phyloP scores from a whole-genome alignment of 352 stramenopile genomes.

The Aphanomyces stellatus region DNA sequence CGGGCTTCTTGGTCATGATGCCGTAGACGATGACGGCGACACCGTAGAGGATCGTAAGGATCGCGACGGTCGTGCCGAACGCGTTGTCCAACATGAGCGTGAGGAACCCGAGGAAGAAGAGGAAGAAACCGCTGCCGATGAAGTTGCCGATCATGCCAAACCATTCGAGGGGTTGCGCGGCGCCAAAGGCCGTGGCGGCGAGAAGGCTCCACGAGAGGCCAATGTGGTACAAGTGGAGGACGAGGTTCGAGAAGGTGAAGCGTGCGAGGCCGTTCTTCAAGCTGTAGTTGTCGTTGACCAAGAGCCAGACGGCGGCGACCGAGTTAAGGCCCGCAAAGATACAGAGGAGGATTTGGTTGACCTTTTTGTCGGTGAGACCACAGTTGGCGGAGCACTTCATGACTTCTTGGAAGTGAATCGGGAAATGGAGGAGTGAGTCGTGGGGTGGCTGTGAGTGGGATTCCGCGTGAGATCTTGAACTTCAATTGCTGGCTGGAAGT shows the following conservation, averaged over 20 bases:
- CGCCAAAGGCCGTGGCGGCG: slow-evolving; percentile 4
- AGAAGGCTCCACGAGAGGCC: not conserved
- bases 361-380: slow-evolving; percentile 12
- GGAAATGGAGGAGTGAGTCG: not conserved
- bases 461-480: not conserved
- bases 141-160: slow-evolving; percentile 13
- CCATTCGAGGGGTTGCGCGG: slow-evolving; percentile 7
- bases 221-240: slow-evolving; percentile 18
- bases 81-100: slow-evolving; percentile 8
- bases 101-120: slow-evolving; percentile 19
- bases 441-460: not conserved
- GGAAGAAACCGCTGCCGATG: slow-evolving; percentile 12
- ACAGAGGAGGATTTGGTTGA: slow-evolving; percentile 11
- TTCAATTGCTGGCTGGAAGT: not conserved
- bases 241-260: not conserved
- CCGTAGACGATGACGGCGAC: slow-evolving; percentile 11
- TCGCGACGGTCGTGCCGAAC: slow-evolving; percentile 6
- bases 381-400: slow-evolving; percentile 4
- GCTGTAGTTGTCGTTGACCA: slow-evolving; percentile 10
- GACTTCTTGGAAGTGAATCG: not conserved
- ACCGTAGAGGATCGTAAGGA: slow-evolving; percentile 16
- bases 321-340: slow-evolving; percentile 12
- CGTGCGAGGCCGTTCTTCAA: not conserved
- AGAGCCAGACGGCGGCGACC: slow-evolving; percentile 7
- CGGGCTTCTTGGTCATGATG: slow-evolving; percentile 13